Evolutionary conservation across 371 early-diverging fungal species (phyloP), one percentile per base, ranked within the genome.

Genomic region (Mortierella sp.): DNA sequence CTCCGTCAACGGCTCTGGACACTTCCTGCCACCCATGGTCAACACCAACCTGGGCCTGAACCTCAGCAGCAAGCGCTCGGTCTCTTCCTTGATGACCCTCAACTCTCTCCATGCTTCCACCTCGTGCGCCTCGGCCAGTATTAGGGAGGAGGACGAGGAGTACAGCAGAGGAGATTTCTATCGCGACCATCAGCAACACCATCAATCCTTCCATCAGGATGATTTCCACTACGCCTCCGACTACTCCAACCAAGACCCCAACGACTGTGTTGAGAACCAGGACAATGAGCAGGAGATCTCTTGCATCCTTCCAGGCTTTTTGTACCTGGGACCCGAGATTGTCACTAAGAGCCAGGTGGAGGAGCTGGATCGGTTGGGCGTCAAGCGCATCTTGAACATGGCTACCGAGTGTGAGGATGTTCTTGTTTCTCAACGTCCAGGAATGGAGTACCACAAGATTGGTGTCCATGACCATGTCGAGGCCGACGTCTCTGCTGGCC

Each of bases 301-400:
- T 5, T 90, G 90, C 41, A 89, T 92, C 64, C 86, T 92, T 22
- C 92, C 91, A 14, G 87, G 87, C 2, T 91, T 92, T 68, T 71
- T 92, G 40, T 92, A 77, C 81, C 86, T 92, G 19, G 92, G 92
- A 1, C 92, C 92, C 10, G 92, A 92, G 73, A 90, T 92, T 65
- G 87, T 88, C 22, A 88, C 86, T 16, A 48, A 70, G 8, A 85
- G 88, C 16, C 90, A 92, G 53, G 90, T 90, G 4, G 75, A 81
- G n/a, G 86, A 88, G 66, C 71, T 92, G 40, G 77, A 89, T 37
- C 74, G 74, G 22, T 81, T 89, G 31, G 79, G 81, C 3, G 89
- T 92, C 55, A 85, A 82, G 58, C 85, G 92, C 4, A 87, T 92
- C 26, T 68, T 90, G n/a, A 91, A 91, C 70, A 91, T 91, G 91